Base-by-base conservation (phyloP, 257 asterid genomes). In the Echium plantagineum region DNA sequence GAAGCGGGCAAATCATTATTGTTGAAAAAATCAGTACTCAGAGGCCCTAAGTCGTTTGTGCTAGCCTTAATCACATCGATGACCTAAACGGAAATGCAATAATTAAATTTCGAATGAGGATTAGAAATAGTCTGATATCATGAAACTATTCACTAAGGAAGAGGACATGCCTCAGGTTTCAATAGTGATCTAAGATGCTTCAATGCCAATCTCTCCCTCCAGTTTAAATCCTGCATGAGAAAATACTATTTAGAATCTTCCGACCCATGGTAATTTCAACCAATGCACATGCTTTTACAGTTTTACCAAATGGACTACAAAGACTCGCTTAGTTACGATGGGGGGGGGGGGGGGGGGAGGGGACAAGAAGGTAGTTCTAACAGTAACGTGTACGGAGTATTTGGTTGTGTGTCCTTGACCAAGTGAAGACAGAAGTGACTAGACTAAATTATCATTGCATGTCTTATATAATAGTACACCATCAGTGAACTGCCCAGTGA, bases 1-100 rank as follows among this genome's bases (percentile, higher is more conserved):
- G 97, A 85, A 38, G 95, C 83, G 58, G 96, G 82, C 65, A 83
- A 68, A 75, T 86, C 85, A 63, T 57, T 72, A 65, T 77, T 91
- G 63, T 83, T 74, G 64, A 86, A 74, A 68, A 80, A 78, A 68
- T 89, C 93, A 54, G 78, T 64, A 75, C 80, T 84, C 53, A 86
- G 73, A 47, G 94, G 86, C 67, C 90, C 97, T 77, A 82, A 71
- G 73, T 82, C 95, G 63, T 77, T 71, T 63, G 88, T 84, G 66
- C 77, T 78, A 69, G 81, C 74, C 30, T 81, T 81, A 61, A 93
- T 81, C 63, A 80, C 79, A 72, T 83, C 95, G 75, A 89, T 74
- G 21, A 84, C 95, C 97, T 91, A 70, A 58, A 74, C 15, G 19
- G 58, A 63, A 55, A 58, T 42, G 52, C 21, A 63, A 60, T 57